Evolutionary conservation across 129 eudicot genomes (phyloP).

Genomic region (Saposhnikovia divaricata): DNA sequence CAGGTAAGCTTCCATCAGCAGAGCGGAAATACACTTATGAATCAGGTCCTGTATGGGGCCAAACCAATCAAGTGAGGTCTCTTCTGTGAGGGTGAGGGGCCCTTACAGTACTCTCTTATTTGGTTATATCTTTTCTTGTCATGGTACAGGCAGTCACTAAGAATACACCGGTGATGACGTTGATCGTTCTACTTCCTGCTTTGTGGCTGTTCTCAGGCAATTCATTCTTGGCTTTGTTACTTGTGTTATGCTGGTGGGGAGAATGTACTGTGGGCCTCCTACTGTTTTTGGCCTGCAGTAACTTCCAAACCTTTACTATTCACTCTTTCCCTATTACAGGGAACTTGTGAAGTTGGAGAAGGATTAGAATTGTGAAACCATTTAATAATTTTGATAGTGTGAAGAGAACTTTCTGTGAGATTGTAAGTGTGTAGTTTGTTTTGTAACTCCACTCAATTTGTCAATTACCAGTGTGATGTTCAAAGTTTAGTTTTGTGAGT

Average conservation of each 20-base stretch:
- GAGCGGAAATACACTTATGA: slow-evolving; percentile 27
- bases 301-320: slow-evolving; percentile 1
- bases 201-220: slow-evolving; percentile 40
- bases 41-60: slow-evolving; percentile 30
- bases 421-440: not conserved
- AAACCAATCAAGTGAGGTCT: slow-evolving; percentile 22
- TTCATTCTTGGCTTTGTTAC: slow-evolving; percentile 79
- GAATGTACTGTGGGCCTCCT: slow-evolving; percentile 11
- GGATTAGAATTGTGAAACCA: not conserved
- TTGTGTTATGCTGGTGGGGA: slow-evolving; percentile 20
- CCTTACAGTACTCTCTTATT: not conserved
- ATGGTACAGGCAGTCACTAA: not conserved
- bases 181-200: not conserved
- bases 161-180: not conserved
- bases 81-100: slow-evolving; percentile 7
- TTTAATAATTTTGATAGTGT: not conserved
- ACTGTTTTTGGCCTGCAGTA: not conserved
- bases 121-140: not conserved
- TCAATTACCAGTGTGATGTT: not conserved
- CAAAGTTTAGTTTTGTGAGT: too few species aligned
- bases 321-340: not conserved
- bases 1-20: slow-evolving; percentile 26
- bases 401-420: not conserved
- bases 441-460: not conserved
- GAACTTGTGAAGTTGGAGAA: slow-evolving; percentile 5